These are phyloP conservation scores for Eutrema japonicum DNA, from an alignment of 345 rosid species.

Conservation along the genomic window DNA sequence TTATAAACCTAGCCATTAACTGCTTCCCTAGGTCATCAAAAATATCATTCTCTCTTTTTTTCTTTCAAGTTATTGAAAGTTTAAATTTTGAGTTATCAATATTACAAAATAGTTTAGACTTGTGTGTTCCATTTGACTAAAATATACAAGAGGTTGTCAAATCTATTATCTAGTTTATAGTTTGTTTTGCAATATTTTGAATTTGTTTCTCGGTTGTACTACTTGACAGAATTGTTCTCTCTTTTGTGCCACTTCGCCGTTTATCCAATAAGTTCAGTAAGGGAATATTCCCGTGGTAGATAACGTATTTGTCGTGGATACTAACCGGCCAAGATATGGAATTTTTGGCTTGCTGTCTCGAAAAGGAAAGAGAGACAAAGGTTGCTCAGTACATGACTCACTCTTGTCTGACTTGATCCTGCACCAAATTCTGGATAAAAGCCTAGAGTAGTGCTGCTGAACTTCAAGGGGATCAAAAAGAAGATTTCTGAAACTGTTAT, in stretches of 20 bases:
- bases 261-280: not conserved
- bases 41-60: not conserved
- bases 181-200: not conserved
- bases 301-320: not conserved
- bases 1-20: constrained; percentile 21
- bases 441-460: too few relatives aligned
- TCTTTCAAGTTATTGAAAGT: not conserved
- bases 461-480: too few relatives aligned
- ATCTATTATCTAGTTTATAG: not conserved
- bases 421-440: not conserved
- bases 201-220: not conserved
- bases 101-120: not conserved
- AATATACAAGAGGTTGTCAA: not conserved
- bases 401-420: constrained; percentile 9
- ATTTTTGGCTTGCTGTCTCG: not conserved
- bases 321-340: not conserved
- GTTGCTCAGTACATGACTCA: not conserved
- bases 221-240: too few relatives aligned
- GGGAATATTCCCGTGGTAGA: not conserved
- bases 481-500: too few relatives aligned
- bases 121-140: too few relatives aligned
- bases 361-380: constrained; percentile 7
- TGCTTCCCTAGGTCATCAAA: not conserved
- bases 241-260: not conserved
- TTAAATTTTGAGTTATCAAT: not conserved